Conservation (phyloP, 768 basidiomycete species). For the Cytidiella melzeri region DNA sequence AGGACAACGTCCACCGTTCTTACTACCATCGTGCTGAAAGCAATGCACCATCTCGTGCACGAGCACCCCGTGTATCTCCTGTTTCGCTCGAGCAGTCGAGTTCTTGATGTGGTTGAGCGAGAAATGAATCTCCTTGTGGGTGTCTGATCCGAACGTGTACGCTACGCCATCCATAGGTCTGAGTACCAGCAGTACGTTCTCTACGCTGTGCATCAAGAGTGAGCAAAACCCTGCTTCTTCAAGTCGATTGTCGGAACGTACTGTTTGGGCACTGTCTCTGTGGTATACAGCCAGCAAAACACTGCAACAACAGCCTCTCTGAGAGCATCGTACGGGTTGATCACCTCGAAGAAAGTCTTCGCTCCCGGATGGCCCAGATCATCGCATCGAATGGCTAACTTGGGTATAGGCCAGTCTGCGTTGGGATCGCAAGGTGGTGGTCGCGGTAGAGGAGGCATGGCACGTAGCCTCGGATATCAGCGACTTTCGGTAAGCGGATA, state of each 20-base stretch:
- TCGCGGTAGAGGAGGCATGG: slow-evolving; percentile 12
- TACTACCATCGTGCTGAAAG: slow-evolving; percentile 56
- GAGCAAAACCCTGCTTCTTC: too few species aligned
- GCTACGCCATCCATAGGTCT: slow-evolving; percentile 60
- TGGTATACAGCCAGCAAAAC: slow-evolving; percentile 38
- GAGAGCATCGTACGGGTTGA: slow-evolving; percentile 36
- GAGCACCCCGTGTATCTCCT: slow-evolving; percentile 69
- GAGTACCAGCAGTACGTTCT: slow-evolving; percentile 51
- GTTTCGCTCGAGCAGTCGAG: slow-evolving; percentile 33
- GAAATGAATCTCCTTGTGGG: slow-evolving; percentile 70
- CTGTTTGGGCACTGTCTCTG: slow-evolving; percentile 40
- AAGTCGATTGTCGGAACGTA: too few species aligned
- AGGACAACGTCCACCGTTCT: slow-evolving; percentile 43
- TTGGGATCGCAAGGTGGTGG: slow-evolving; percentile 11
- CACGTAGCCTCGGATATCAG: too few species aligned
- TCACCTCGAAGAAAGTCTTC: slow-evolving; percentile 45
- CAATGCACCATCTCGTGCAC: slow-evolving; percentile 77
- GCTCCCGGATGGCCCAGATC: slow-evolving; percentile 57
- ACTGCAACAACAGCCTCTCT: slow-evolving; percentile 34
- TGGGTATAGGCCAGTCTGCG: slow-evolving; percentile 49
- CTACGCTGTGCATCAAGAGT: too few species aligned
- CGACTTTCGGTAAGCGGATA: too few species aligned
- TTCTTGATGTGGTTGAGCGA: slow-evolving; percentile 58
- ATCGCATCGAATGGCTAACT: slow-evolving; percentile 47
- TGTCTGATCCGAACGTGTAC: slow-evolving; percentile 48